phyloP scores from a whole-genome alignment of 805 yeast species.

The Wickerhamiella parazyma region DNA sequence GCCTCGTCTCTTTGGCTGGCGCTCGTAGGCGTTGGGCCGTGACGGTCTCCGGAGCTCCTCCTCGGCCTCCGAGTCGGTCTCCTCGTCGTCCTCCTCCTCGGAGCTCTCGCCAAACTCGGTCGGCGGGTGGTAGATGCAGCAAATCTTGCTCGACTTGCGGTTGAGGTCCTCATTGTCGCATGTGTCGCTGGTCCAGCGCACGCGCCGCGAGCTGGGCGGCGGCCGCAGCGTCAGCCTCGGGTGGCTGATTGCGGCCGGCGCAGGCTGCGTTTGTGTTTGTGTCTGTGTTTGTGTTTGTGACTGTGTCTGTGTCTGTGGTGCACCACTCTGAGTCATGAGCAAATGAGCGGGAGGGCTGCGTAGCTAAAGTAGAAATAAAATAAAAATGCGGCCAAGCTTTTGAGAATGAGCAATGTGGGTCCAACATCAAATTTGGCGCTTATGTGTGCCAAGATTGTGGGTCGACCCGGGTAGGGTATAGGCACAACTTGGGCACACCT shows the following conservation, averaged over 20 bases:
- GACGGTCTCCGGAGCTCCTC: conserved; percentile 22
- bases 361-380: too few relatives aligned
- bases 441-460: too few relatives aligned
- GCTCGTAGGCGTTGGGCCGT: conserved; percentile 76
- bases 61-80: conserved; percentile 27
- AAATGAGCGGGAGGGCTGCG: too few relatives aligned
- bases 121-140: conserved; percentile 43
- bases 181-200: conserved; percentile 74
- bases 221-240: background rate
- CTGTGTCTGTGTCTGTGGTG: too few relatives aligned
- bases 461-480: too few relatives aligned
- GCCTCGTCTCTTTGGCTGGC: conserved; percentile 41
- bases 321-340: too few relatives aligned
- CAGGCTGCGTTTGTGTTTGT: conserved; percentile 3
- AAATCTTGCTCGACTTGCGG: conserved; percentile 80
- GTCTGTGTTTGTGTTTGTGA: too few relatives aligned
- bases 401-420: too few relatives aligned
- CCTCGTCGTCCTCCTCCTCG: conserved; percentile 24
- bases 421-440: too few relatives aligned
- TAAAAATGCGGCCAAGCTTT: too few relatives aligned
- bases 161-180: conserved; percentile 83
- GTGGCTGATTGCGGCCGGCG: background rate
- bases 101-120: conserved; percentile 29
- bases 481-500: too few relatives aligned
- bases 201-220: conserved; percentile 33